Evolutionary conservation across 1,284 basidiomycete species (phyloP).

Genomic region (Somion occarium): DNA sequence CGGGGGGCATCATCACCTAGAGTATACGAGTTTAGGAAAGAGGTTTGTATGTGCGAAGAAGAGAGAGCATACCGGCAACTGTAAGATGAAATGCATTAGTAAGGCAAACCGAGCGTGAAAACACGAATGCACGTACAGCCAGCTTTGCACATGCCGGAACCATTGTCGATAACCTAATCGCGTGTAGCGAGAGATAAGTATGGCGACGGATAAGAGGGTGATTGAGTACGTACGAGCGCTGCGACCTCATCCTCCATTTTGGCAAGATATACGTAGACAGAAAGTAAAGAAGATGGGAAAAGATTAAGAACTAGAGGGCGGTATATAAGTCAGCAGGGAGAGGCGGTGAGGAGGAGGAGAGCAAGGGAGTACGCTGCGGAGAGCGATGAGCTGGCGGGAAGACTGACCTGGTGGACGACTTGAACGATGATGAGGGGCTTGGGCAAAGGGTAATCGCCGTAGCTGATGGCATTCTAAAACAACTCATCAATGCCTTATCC

Average conservation of each 20-base stretch:
- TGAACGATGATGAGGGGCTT: slow-evolving; percentile 23
- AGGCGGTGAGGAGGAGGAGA: slow-evolving; percentile 14
- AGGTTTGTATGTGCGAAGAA: too few species aligned
- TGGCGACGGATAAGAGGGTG: background rate
- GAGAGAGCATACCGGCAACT: slow-evolving; percentile 45
- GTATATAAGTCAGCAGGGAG: slow-evolving; percentile 4
- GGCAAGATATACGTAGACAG: slow-evolving; percentile 23
- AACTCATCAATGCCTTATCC: slow-evolving; percentile 23
- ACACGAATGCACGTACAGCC: slow-evolving; percentile 58
- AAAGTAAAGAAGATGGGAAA: slow-evolving; percentile 17
- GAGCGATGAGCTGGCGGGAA: slow-evolving; percentile 9
- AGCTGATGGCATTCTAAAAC: slow-evolving; percentile 16
- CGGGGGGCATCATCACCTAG: slow-evolving; percentile 67
- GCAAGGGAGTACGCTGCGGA: slow-evolving; percentile 10
- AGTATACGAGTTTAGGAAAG: slow-evolving; percentile 1
- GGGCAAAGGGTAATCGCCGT: slow-evolving; percentile 26
- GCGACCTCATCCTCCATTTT: slow-evolving; percentile 33
- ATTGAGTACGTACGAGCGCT: slow-evolving; percentile 26
- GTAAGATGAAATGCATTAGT: slow-evolving; percentile 16
- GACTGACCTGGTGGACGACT: slow-evolving; percentile 17
- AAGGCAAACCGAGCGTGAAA: slow-evolving; percentile 11
- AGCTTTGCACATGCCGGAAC: slow-evolving; percentile 92
- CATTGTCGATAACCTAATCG: slow-evolving; percentile 73
- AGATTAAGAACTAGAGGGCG: slow-evolving; percentile 7
- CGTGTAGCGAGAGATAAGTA: background rate